These are phyloP conservation scores for Brasenia schreberi DNA, from an alignment of 164 flowering plant species.

Conservation along the genomic window DNA sequence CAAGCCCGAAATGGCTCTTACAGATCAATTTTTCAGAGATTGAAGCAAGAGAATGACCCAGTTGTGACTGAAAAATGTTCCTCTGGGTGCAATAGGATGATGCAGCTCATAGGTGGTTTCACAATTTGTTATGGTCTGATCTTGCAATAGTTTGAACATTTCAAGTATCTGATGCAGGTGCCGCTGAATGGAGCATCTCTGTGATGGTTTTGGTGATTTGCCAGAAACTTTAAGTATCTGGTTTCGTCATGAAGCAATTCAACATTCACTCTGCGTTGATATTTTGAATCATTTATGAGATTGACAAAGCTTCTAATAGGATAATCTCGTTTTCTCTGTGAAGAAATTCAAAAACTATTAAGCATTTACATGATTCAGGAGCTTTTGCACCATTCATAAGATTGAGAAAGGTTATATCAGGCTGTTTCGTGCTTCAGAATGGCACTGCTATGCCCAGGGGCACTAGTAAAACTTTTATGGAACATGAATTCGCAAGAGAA, in stretches of 20 bases:
- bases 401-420: not conserved
- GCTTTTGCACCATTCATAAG: not conserved
- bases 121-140: too few species aligned
- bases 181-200: not conserved
- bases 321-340: not conserved
- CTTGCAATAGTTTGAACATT: not conserved
- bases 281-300: not conserved
- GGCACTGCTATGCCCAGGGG: conserved; percentile 43
- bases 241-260: too few species aligned
- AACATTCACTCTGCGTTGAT: too few species aligned
- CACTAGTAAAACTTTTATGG: conserved; percentile 40
- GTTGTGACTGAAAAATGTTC: too few species aligned
- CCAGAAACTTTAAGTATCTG: too few species aligned
- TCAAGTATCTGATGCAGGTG: not conserved
- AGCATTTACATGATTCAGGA: not conserved
- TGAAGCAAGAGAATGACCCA: not conserved
- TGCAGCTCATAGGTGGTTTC: too few species aligned
- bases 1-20: not conserved
- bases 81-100: too few species aligned
- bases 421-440: conserved; percentile 9
- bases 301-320: not conserved
- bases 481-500: conserved; percentile 22
- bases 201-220: not conserved
- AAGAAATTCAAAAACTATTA: not conserved
- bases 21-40: not conserved